A percentile compares a stretch with the other conserved stretches of the same genome.
Conservation (phyloP, 2,329 filamentous ascomycete genomes). For the Akanthomyces lecanii region DNA sequence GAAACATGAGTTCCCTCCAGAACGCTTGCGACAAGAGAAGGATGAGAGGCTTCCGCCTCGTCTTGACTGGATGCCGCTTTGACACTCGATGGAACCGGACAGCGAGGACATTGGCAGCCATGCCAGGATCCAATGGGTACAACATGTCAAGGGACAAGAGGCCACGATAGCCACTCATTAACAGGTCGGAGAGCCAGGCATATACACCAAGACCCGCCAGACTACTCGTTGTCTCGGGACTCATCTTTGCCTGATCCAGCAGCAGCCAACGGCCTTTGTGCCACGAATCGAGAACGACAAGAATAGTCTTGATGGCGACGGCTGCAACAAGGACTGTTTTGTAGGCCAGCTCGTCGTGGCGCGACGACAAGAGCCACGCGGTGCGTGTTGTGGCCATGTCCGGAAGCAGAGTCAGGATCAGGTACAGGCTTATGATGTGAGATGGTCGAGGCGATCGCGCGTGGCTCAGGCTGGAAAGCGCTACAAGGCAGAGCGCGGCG, state of each 20-base stretch:
- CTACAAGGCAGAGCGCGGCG: background rate
- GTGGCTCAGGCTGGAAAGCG: background rate
- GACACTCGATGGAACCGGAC: background rate
- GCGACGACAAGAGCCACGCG: background rate
- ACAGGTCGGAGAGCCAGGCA: constrained; percentile 35
- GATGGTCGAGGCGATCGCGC: constrained; percentile 5
- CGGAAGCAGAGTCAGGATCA: background rate
- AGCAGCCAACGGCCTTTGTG: constrained; percentile 2
- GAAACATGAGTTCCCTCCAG: constrained; percentile 25
- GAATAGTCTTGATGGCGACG: background rate
- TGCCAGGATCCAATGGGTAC: background rate
- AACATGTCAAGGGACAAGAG: background rate
- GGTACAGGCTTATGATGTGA: background rate
- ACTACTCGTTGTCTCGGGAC: constrained; percentile 34
- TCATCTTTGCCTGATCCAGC: constrained; percentile 19
- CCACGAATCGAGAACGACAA: constrained; percentile 1
- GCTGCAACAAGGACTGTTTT: background rate
- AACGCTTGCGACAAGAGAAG: constrained; percentile 23
- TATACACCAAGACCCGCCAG: constrained; percentile 30
- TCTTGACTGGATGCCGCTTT: background rate
- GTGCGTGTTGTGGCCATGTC: background rate
- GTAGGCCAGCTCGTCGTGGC: background rate
- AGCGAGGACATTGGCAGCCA: background rate
- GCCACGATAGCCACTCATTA: constrained; percentile 29
- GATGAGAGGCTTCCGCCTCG: background rate